Conservation (phyloP, 257 asterid species). For the Capsicum rhomboideum region DNA sequence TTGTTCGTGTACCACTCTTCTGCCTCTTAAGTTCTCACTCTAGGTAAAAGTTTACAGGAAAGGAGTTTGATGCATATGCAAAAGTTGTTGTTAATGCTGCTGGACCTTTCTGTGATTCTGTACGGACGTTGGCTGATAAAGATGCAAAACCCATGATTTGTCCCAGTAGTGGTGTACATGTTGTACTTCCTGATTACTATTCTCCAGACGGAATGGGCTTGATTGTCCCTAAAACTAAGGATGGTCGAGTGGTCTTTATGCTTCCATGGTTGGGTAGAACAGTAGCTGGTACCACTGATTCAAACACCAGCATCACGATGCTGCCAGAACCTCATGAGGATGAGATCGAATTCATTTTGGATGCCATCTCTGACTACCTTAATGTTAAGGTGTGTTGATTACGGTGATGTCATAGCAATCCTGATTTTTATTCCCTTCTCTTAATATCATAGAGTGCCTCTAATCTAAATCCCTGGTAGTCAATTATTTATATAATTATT, state of each 20-base stretch:
- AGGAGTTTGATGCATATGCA: conserved; percentile 88
- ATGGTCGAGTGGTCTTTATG: conserved; percentile 97
- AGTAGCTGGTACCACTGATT: conserved; percentile 97
- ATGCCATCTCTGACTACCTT: conserved; percentile 92
- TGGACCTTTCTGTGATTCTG: conserved; percentile 96
- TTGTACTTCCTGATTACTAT: conserved; percentile 96
- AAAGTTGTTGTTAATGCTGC: conserved; percentile 90
- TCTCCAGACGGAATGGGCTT: conserved; percentile 99
- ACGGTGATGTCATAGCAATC: not conserved
- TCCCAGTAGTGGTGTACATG: conserved; percentile 97
- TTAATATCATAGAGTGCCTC: not conserved
- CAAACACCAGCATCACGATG: conserved; percentile 81
- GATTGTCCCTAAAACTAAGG: conserved; percentile 99
- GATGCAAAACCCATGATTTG: conserved; percentile 76
- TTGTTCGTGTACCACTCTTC: not conserved
- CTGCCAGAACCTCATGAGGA: conserved; percentile 96
- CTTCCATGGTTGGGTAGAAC: conserved; percentile 99
- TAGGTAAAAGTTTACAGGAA: conserved; percentile 53
- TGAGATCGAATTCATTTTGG: conserved; percentile 92
- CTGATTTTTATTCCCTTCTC: not conserved
- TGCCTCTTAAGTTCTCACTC: conserved; percentile 15
- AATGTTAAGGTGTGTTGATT: conserved; percentile 65
- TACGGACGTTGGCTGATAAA: conserved; percentile 72
- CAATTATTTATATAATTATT: not conserved
- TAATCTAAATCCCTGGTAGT: not conserved